A percentile compares a stretch with the other conserved stretches of the same genome.
Evolutionary conservation across 352 stramenopile genomes (phyloP).

Genomic region (Phytophthora chlamydospora): DNA sequence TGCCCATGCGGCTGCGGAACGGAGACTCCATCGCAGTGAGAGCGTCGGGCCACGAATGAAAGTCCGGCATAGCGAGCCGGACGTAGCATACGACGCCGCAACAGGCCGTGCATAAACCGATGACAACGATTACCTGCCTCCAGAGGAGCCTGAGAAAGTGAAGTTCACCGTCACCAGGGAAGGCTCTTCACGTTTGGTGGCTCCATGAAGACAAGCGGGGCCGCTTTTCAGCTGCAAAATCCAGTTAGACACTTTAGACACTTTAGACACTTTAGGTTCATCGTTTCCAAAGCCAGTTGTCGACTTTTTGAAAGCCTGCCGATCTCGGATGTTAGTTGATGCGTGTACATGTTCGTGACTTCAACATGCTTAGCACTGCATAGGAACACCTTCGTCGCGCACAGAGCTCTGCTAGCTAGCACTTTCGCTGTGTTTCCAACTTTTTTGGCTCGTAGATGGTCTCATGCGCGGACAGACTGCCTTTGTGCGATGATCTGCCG

Average conservation of each 20-base stretch:
- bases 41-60: slow-evolving; percentile 15
- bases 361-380: too few relatives aligned
- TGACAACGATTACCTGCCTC: not conserved
- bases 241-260: too few relatives aligned
- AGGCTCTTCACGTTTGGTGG: not conserved
- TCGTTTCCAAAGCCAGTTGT: too few relatives aligned
- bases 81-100: slow-evolving; percentile 11
- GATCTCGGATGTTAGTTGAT: not conserved
- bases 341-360: not conserved
- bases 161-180: not conserved
- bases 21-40: slow-evolving; percentile 14
- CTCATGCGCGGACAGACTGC: not conserved
- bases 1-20: slow-evolving; percentile 8
- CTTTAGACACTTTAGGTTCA: too few relatives aligned
- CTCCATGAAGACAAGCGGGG: too few relatives aligned
- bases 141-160: not conserved
- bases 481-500: not conserved
- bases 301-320: too few relatives aligned
- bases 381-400: too few relatives aligned
- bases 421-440: not conserved
- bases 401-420: not conserved
- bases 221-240: too few relatives aligned
- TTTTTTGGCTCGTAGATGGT: slow-evolving; percentile 1
- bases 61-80: slow-evolving; percentile 2
- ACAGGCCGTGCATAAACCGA: slow-evolving; percentile 21